Evolutionary conservation across 345 rosid genomes (phyloP).

Genomic region (Linum trigynum): DNA sequence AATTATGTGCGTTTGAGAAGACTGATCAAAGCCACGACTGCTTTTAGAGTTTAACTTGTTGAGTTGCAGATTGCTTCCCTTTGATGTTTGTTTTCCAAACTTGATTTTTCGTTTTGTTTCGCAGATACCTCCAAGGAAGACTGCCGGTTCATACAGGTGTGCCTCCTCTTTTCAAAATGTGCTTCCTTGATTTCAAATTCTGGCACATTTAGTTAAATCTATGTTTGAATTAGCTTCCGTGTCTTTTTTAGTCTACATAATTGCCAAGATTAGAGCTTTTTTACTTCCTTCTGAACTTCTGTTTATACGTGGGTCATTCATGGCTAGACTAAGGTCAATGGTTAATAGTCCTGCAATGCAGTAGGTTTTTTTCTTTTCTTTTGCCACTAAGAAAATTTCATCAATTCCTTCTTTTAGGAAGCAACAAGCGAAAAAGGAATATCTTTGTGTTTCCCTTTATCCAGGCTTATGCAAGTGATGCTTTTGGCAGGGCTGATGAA

Average conservation of each 20-base stretch:
- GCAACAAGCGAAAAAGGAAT: not conserved
- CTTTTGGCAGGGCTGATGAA: constrained; percentile 82
- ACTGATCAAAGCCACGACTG: not conserved
- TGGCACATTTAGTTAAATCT: not conserved
- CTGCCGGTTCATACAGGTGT: constrained; percentile 95
- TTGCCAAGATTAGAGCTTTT: not conserved
- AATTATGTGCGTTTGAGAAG: not conserved
- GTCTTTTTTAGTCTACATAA: not conserved
- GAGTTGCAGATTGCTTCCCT: not conserved
- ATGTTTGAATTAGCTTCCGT: not conserved
- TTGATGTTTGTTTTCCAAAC: not conserved
- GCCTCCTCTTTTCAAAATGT: constrained; percentile 9
- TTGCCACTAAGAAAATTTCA: constrained; percentile 3
- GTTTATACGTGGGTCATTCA: too few relatives aligned
- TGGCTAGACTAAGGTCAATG: constrained; percentile 1
- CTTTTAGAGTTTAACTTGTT: not conserved
- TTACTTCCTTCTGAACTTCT: not conserved
- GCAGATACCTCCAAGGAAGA: constrained; percentile 99
- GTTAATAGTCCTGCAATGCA: not conserved
- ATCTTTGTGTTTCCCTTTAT: constrained; percentile 4
- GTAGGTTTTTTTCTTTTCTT: not conserved
- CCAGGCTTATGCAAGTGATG: constrained; percentile 11
- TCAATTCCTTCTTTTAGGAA: not conserved
- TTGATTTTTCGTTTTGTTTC: constrained; percentile 18
- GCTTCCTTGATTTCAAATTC: not conserved